These are phyloP conservation scores for Dillenia turbinata DNA, from an alignment of 164 flowering plant genomes.

Conservation along the genomic window DNA sequence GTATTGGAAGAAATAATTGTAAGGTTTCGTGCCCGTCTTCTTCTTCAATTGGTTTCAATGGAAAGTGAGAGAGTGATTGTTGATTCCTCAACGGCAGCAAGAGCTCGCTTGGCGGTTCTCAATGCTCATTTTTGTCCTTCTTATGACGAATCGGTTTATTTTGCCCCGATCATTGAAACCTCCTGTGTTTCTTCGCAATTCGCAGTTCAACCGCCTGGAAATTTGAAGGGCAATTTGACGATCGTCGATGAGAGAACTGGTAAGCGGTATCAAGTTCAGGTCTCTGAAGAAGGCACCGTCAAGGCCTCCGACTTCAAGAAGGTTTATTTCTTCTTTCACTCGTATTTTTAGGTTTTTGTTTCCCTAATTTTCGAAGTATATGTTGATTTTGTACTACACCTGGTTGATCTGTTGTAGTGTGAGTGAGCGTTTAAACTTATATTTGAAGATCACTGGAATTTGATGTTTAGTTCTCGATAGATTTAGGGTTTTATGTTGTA, in stretches of 20 bases:
- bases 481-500: too few species aligned
- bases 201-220: constrained; percentile 46
- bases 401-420: too few species aligned
- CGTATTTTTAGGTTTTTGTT: too few species aligned
- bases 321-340: constrained; percentile 27
- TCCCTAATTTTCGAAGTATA: too few species aligned
- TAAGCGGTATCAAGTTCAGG: constrained; percentile 57
- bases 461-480: too few species aligned
- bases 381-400: too few species aligned
- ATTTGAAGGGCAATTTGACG: constrained; percentile 52
- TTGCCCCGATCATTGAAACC: constrained; percentile 29
- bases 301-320: constrained; percentile 88
- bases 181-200: constrained; percentile 44
- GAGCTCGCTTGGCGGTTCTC: constrained; percentile 60
- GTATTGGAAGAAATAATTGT: too few species aligned
- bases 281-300: constrained; percentile 76
- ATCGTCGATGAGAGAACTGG: constrained; percentile 83
- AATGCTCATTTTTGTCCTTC: constrained; percentile 50
- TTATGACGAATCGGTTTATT: constrained; percentile 3
- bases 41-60: too few species aligned
- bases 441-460: too few species aligned
- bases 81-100: constrained; percentile 38
- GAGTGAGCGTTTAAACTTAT: too few species aligned
- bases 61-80: not conserved
- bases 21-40: too few species aligned